Evolutionary conservation across 768 basidiomycete species (phyloP), one percentile per base, ranked within the genome.

Genomic region (Collybiopsis luxurians): DNA sequence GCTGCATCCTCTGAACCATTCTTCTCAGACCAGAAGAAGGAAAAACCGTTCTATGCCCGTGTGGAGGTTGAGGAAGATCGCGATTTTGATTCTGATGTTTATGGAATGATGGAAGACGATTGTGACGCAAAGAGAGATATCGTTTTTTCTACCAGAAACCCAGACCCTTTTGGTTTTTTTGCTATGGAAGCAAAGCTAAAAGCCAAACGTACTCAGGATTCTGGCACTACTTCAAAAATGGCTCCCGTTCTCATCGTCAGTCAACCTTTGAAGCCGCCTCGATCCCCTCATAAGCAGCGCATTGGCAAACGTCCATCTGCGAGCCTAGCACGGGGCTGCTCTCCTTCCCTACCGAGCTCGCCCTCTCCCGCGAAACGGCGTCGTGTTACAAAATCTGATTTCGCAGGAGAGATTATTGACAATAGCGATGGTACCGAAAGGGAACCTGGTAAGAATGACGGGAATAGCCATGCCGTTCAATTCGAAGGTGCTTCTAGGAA

Each of bases 161-260:
- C 80, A 0, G 83, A 85, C 58, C 83, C 82, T 0, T 85, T 85
- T 58, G 83, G 83, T 0, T 83, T 85, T 59, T 70, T 82, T 30
- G 79, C 82, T 17, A 73, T 81, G 0, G 82, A 85, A 64, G 73
- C 72, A 50, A 79, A 75, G 48, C 64, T 84, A 59, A 81, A 79
- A 61, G 73, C 67, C 1, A 70, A 75, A 40, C 79, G 80, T 5
- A 60, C 64, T 4, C 52, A 50, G n/a, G 63, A 56, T 6, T 60
- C 57, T 39, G 49, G 4, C 13, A 17, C 46, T 10, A 1, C 19
- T 24, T 24, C 38, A 1, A 17, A 19, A 21, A 13, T 5, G 31
- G 38, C 26, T 34, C 42, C 50, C 2, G 21, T 15, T n/a, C 13
- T 28, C 13, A 28, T 26, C 34, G 21, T 21, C 50, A 17, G 2